Percentiles rank a stretch among this genome's conserved stretches.
phyloP scores from a whole-genome alignment of 2,329 filamentous ascomycete genomes.

The Massarina eburnea region DNA sequence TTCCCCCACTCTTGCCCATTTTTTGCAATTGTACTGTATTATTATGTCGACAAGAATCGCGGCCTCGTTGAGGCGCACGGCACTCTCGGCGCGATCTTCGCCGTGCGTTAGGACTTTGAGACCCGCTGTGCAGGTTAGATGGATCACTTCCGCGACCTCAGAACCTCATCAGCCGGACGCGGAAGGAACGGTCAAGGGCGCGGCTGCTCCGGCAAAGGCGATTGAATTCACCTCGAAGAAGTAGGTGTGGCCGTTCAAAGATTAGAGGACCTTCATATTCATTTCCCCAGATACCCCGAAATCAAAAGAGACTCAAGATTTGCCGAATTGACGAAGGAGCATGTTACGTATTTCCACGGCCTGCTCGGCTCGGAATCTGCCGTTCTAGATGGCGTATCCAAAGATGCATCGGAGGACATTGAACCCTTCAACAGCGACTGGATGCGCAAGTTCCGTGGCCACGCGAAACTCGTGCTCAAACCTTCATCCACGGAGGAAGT shows the following conservation, averaged over 20 bases:
- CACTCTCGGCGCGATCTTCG: conserved; percentile 26
- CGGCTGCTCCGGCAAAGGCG: conserved; percentile 42
- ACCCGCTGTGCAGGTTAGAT: conserved; percentile 34
- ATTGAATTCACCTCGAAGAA: conserved; percentile 82
- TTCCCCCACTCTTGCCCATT: conserved; percentile 8
- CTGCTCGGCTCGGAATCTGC: conserved; percentile 79
- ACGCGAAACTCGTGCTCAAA: conserved; percentile 83
- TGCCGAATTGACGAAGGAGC: conserved; percentile 68
- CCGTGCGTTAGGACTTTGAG: conserved; percentile 24
- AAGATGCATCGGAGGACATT: conserved; percentile 75
- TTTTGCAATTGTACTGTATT: conserved; percentile 28
- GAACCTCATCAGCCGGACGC: conserved; percentile 44
- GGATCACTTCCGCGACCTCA: conserved; percentile 44
- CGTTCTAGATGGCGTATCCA: conserved; percentile 78
- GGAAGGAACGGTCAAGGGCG: conserved; percentile 36
- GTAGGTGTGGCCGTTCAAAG: conserved; percentile 42
- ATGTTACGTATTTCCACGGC: conserved; percentile 80
- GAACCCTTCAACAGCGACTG: conserved; percentile 95
- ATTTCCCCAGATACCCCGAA: conserved; percentile 63
- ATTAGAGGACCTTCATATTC: conserved; percentile 1
- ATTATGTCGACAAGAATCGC: conserved; percentile 37
- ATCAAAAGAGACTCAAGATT: conserved; percentile 80
- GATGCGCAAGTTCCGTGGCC: conserved; percentile 98
- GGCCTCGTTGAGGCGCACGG: conserved; percentile 35
- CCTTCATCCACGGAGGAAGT: conserved; percentile 84